These are phyloP conservation scores for Cardamine resedifolia DNA, from an alignment of 345 rosid genomes.

Conservation along the genomic window DNA sequence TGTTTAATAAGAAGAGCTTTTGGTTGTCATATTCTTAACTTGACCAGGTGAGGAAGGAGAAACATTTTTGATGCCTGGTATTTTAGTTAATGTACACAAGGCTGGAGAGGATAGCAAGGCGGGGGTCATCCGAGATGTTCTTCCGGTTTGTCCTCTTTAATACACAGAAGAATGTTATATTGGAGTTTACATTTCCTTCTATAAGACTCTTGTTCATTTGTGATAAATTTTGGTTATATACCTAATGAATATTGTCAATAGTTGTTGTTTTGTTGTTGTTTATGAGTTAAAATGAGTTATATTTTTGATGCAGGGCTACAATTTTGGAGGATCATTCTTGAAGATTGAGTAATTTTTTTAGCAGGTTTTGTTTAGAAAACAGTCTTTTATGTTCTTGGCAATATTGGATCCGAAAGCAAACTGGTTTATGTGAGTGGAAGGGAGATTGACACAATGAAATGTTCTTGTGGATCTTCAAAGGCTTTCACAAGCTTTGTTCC, in stretches of 20 bases:
- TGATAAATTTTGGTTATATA: slow-evolving; percentile 1
- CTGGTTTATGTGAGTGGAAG: background rate
- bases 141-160: slow-evolving; percentile 46
- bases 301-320: background rate
- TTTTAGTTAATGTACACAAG: slow-evolving; percentile 62
- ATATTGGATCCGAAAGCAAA: background rate
- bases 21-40: slow-evolving; percentile 15
- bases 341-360: too few species aligned
- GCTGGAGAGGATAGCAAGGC: slow-evolving; percentile 49
- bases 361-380: background rate
- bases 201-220: background rate
- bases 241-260: background rate
- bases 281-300: background rate
- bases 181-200: background rate
- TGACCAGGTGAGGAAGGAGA: slow-evolving; percentile 65
- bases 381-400: background rate
- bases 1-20: background rate
- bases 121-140: slow-evolving; percentile 74
- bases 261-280: background rate
- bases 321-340: background rate
- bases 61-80: slow-evolving; percentile 69
- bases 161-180: background rate
- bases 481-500: background rate
- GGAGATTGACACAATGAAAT: background rate
- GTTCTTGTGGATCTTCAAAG: background rate